Evolutionary conservation across 257 asterid species (phyloP), one percentile per base, ranked within the genome.

Genomic region (Salvia rosmarinus): DNA sequence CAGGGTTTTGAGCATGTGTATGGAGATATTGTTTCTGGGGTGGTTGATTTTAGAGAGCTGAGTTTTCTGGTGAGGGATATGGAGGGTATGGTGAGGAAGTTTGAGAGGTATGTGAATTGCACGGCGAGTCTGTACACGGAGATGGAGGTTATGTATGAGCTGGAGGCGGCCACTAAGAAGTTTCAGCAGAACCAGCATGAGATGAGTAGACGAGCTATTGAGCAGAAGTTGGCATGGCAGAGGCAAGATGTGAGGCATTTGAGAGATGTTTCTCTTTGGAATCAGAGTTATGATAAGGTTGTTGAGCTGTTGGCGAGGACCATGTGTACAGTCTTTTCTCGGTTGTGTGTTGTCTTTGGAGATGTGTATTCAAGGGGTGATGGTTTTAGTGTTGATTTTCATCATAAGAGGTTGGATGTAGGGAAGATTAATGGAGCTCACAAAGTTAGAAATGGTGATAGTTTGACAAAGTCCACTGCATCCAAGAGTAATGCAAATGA

Each of bases 1-100:
- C 95, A 87, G 76, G 96, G 99, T 5, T 94, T 94, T 75, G 91
- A 91, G 80, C 99, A 94, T 70, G 97, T 94, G 16, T 94, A 91
- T 78, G 86, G 85, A 5, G 99, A 94, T 82, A 84, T 94, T n/a
- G 76, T 83, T 72, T 83, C 83, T 63, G 96, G 96, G 66, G 82
- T 49, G 5, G 86, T 94, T 64, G 89, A 87, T 76, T 81, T 88
- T 61, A 85, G 68, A 75, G 90, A 89, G 75, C 71, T 91, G 75
- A 88, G 92, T 30, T 86, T 94, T 74, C 76, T 89, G 65, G 96
- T 94, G 52, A 94, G 85, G 83, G 97, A 94, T 70, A 94, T 94
- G 99, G 99, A 91, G 14, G 74, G 85, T 64, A 85, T 82, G 82
- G 80, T 89, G 35, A 87, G 85, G 89, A 94, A 83, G 77, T 82